Evolutionary conservation across 2,329 filamentous ascomycete genomes (phyloP).

Genomic region (Cladophialophora exuberans): DNA sequence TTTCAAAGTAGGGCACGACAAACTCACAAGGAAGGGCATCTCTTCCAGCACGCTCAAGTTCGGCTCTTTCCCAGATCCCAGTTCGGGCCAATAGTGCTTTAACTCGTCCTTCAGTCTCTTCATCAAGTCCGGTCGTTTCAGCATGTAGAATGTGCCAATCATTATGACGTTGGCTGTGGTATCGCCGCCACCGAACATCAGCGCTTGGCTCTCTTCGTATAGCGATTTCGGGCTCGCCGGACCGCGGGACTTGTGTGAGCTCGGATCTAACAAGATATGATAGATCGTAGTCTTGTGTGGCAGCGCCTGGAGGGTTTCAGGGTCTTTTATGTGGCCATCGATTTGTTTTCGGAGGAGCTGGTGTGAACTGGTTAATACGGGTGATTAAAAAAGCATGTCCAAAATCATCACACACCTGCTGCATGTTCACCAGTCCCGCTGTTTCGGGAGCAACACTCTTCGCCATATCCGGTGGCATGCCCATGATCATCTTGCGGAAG

Average conservation of each 20-base stretch:
- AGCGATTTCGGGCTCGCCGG: constrained; percentile 25
- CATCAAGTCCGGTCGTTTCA: constrained; percentile 25
- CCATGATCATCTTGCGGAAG: constrained; percentile 42
- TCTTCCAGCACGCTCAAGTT: neutral
- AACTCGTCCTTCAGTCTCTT: constrained; percentile 12
- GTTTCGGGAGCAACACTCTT: constrained; percentile 27
- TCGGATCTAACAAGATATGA: constrained; percentile 34
- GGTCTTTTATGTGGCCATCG: constrained; percentile 29
- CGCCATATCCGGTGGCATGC: constrained; percentile 42
- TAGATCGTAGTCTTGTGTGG: constrained; percentile 39
- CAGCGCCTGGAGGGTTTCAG: constrained; percentile 30
- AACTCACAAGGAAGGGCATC: neutral
- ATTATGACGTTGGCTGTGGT: constrained; percentile 38
- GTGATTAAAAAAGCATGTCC: no score
- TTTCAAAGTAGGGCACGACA: neutral
- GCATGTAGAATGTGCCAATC: constrained; percentile 36
- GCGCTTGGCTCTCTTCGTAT: constrained; percentile 37
- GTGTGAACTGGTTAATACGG: no score
- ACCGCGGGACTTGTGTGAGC: neutral
- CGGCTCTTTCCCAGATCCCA: neutral
- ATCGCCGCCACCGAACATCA: constrained; percentile 39
- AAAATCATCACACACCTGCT: neutral
- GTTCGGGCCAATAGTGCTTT: neutral
- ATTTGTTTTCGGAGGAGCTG: constrained; percentile 21
- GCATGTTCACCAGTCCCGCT: constrained; percentile 28